These are phyloP conservation scores for Inga leiocalycina DNA, from an alignment of 306 rosid genomes.

Conservation along the genomic window DNA sequence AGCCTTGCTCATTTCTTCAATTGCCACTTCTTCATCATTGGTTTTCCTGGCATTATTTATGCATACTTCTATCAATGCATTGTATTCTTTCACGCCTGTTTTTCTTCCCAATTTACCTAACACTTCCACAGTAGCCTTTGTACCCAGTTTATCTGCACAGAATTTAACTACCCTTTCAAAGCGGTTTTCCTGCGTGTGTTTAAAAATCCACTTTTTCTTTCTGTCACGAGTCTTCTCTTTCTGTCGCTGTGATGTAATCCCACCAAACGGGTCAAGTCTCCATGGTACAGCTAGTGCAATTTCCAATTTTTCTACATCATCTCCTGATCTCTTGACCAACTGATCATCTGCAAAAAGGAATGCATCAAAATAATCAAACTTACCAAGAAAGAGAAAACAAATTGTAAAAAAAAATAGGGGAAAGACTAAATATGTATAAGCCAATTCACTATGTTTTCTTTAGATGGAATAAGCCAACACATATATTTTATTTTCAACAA, in stretches of 20 bases:
- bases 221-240: conserved; percentile 60
- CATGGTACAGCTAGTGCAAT: conserved; percentile 41
- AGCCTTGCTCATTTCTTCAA: conserved; percentile 59
- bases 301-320: conserved; percentile 23
- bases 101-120: conserved; percentile 66
- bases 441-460: not conserved
- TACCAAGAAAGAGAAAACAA: not conserved
- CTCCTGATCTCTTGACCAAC: conserved; percentile 6
- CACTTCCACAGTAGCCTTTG: conserved; percentile 38
- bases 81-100: conserved; percentile 63
- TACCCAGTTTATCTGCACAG: conserved; percentile 59
- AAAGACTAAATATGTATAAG: not conserved
- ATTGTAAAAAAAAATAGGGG: not conserved
- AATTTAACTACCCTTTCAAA: conserved; percentile 42
- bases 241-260: conserved; percentile 20
- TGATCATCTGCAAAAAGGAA: conserved; percentile 44
- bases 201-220: conserved; percentile 61
- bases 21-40: conserved; percentile 46
- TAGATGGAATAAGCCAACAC: not conserved
- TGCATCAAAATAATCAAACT: conserved; percentile 9
- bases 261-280: conserved; percentile 24
- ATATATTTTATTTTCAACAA: not conserved
- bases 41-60: conserved; percentile 60
- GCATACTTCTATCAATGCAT: conserved; percentile 53
- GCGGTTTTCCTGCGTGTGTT: conserved; percentile 29